phyloP scores from a whole-genome alignment of 2,329 filamentous ascomycete genomes.

The Paraphoma sp. region DNA sequence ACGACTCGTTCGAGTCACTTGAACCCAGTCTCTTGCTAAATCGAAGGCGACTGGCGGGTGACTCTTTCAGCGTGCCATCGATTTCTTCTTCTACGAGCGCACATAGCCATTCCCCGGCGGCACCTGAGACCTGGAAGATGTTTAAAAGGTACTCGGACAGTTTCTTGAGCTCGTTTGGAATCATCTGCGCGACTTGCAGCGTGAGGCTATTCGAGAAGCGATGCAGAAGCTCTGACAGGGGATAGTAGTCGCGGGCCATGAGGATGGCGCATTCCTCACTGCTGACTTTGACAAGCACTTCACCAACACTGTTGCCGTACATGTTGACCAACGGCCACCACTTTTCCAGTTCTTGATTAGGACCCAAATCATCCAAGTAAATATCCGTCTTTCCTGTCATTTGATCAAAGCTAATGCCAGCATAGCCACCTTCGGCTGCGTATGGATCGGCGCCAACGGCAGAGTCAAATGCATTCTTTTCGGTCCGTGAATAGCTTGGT shows the following conservation, averaged over 20 bases:
- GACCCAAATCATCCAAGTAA: constrained; percentile 77
- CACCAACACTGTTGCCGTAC: constrained; percentile 76
- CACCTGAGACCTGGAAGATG: constrained; percentile 92
- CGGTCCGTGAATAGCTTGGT: constrained; percentile 45
- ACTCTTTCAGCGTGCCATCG: constrained; percentile 86
- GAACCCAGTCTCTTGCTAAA: constrained; percentile 76
- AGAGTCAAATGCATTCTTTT: constrained; percentile 48
- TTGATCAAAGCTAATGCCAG: constrained; percentile 56
- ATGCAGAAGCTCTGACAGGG: constrained; percentile 82
- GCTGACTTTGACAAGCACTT: constrained; percentile 81
- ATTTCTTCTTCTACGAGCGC: constrained; percentile 96
- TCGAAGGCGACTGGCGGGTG: constrained; percentile 69
- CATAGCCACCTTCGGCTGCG: constrained; percentile 51
- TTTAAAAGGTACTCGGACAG: constrained; percentile 87
- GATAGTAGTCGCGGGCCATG: constrained; percentile 82
- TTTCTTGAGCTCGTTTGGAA: constrained; percentile 79
- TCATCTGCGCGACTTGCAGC: constrained; percentile 78
- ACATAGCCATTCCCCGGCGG: constrained; percentile 87
- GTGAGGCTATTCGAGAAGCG: constrained; percentile 85
- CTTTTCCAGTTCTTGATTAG: constrained; percentile 79
- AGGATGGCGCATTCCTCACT: constrained; percentile 91
- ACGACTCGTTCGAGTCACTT: constrained; percentile 68
- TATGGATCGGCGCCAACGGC: constrained; percentile 36
- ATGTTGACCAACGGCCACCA: constrained; percentile 84
- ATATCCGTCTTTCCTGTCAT: constrained; percentile 80